Evolutionary conservation across 108 stramenopile species (phyloP), one percentile per base, ranked within the genome.

Genomic region (Asterionellopsis glacialis): DNA sequence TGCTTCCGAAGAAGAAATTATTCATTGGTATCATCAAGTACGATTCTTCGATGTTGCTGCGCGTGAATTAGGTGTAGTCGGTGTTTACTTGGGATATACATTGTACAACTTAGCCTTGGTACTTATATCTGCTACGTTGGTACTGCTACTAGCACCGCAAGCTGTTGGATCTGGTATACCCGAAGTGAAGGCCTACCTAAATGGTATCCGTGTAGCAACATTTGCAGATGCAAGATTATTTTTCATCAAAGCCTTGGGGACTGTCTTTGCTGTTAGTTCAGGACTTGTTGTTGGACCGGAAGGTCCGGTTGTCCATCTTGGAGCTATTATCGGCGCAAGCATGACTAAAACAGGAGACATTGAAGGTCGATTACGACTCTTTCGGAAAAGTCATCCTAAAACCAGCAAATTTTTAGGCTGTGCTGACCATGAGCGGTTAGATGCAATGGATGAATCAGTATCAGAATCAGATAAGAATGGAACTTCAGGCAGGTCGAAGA

Each of bases 221-320:
- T 48, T 48, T 48, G 47, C 47, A 19, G 47, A 48, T 21, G 47
- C 47, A 16, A 48, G 47, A 19, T 19, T 21, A 48, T 48, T 48
- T 9, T 16, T 48, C 21, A 21, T 48, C 47, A 48, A 48, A 21
- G 21, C 21, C 21, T 16, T 48, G 19, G 47, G 47, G 21, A 48
- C 47, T 1, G 21, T 48, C 16, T 21, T 48, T 16, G 21, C 19
- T 7, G 47, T 48, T 4, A 19, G 19, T 19, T 19, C 19, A 16
- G 47, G 47, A 21, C 9, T 48, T 4, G 21, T 48, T 48, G 47
- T 48, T 9, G 47, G 47, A 19, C 47, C 47, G 19, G 47, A 48
- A 9, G 47, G 47, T 1, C 47, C 47, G 5, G 16, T 48, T 16
- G 47, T 48, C 9, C 47, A 48, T 21, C 19, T 48, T 16, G 47